Evolutionary conservation across 805 yeast genomes (phyloP).

Genomic region (Yarrowia bubula): DNA sequence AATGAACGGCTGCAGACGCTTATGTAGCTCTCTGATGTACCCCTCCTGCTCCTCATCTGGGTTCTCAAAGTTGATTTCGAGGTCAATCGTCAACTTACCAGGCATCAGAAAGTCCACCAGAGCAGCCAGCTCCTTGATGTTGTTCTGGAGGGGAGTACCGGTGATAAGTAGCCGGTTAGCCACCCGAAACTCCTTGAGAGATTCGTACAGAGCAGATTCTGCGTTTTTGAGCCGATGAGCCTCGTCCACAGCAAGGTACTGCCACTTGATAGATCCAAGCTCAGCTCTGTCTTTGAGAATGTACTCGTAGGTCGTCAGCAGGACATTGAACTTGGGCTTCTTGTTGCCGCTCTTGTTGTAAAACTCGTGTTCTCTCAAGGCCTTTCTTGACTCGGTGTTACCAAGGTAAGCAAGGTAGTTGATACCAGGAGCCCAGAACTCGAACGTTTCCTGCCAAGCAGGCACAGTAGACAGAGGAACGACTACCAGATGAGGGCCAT

Average conservation of each 20-base stretch:
- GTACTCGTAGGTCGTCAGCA: constrained; percentile 93
- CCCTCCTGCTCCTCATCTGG: constrained; percentile 85
- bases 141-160: constrained; percentile 97
- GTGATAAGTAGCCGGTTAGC: constrained; percentile 85
- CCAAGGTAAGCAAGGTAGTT: constrained; percentile 93
- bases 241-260: constrained; percentile 95
- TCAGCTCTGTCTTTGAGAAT: constrained; percentile 83
- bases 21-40: constrained; percentile 82
- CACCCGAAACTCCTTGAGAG: constrained; percentile 76
- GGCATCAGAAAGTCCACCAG: constrained; percentile 95
- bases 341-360: constrained; percentile 56
- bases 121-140: constrained; percentile 92
- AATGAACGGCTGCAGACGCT: constrained; percentile 84
- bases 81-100: constrained; percentile 83
- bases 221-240: constrained; percentile 96
- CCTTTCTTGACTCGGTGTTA: constrained; percentile 78
- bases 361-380: constrained; percentile 82
- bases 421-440: constrained; percentile 94
- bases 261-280: constrained; percentile 87
- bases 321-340: constrained; percentile 85
- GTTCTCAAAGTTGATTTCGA: constrained; percentile 90
- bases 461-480: constrained; percentile 96
- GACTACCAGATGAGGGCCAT: constrained; percentile 95
- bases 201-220: constrained; percentile 88
- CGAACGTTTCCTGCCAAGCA: constrained; percentile 99